A percentile compares a stretch with the other conserved stretches of the same genome.
These are phyloP conservation scores for Bertia moriformis DNA, from an alignment of 2,329 filamentous ascomycete genomes.

Conservation along the genomic window DNA sequence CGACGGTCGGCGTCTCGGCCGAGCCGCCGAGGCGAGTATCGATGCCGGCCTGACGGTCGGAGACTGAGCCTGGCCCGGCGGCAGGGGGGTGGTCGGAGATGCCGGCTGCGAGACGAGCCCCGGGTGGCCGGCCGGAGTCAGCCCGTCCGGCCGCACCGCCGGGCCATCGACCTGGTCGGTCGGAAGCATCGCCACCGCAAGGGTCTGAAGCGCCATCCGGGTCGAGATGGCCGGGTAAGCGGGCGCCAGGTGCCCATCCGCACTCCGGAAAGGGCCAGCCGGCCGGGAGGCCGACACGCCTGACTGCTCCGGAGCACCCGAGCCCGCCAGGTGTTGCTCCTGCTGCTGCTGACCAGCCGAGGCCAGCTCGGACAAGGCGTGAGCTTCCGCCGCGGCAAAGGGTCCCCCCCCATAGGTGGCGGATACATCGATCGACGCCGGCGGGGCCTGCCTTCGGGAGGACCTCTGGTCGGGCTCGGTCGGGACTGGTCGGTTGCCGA, in stretches of 20 bases:
- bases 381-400: constrained; percentile 26
- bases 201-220: constrained; percentile 44
- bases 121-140: constrained; percentile 54
- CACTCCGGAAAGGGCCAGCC: background rate
- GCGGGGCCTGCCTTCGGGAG: constrained; percentile 65
- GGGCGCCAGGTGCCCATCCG: constrained; percentile 13
- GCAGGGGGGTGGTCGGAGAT: constrained; percentile 73
- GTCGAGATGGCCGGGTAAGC: too few species aligned
- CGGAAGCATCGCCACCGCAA: constrained; percentile 50
- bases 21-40: constrained; percentile 32
- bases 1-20: constrained; percentile 60
- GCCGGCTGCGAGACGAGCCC: constrained; percentile 77
- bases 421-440: constrained; percentile 70
- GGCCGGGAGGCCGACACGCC: constrained; percentile 60
- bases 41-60: constrained; percentile 38
- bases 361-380: constrained; percentile 20
- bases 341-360: constrained; percentile 20
- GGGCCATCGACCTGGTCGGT: constrained; percentile 61
- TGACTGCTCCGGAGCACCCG: constrained; percentile 44
- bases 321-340: constrained; percentile 40
- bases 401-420: constrained; percentile 32
- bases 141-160: constrained; percentile 62
- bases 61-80: constrained; percentile 46
- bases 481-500: constrained; percentile 35
- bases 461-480: constrained; percentile 43